These are phyloP conservation scores for Epipyxis sp. DNA, from an alignment of 108 stramenopile genomes.

Conservation along the genomic window DNA sequence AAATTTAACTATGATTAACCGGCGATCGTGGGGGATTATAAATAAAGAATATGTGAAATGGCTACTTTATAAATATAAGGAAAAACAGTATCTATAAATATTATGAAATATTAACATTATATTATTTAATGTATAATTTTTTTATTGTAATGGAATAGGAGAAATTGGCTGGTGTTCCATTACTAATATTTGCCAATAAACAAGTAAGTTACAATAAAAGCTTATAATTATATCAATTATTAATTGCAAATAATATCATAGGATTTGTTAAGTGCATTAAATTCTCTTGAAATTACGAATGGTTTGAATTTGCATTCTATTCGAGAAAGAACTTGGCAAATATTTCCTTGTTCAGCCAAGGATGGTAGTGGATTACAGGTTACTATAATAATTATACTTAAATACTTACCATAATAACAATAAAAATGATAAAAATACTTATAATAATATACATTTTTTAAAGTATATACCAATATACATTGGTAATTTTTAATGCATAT, in stretches of 20 bases:
- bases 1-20: too few species aligned
- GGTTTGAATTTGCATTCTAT: slow-evolving; percentile 55
- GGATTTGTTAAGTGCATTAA: slow-evolving; percentile 59
- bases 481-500: too few species aligned
- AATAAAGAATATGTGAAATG: too few species aligned
- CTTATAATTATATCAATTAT: background rate
- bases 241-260: slow-evolving; percentile 8
- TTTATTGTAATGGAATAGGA: slow-evolving; percentile 10
- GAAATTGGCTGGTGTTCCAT: slow-evolving; percentile 57
- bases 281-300: slow-evolving; percentile 59
- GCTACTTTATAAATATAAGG: too few species aligned
- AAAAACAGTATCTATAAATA: background rate
- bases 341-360: slow-evolving; percentile 67
- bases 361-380: slow-evolving; percentile 63
- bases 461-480: too few species aligned
- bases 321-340: slow-evolving; percentile 54
- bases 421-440: too few species aligned
- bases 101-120: background rate
- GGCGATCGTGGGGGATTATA: too few species aligned
- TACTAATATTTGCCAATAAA: slow-evolving; percentile 71
- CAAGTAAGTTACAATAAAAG: slow-evolving; percentile 28
- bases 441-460: too few species aligned
- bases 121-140: background rate
- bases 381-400: too few species aligned
- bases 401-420: too few species aligned